Conservation (phyloP, 2,329 filamentous ascomycete genomes). For the Pyricularia pennisetigena region DNA sequence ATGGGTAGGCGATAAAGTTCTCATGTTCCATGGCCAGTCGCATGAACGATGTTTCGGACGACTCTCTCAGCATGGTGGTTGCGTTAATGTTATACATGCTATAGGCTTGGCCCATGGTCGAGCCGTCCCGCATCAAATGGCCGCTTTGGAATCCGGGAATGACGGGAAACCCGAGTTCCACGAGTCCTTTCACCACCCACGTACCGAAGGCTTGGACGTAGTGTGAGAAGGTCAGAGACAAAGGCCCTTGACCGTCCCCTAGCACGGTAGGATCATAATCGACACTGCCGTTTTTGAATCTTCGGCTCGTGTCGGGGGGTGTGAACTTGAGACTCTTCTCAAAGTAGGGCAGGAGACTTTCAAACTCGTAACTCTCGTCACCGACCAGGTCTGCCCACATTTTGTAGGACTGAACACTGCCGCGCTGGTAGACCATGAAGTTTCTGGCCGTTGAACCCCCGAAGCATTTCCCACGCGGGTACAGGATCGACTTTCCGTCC, state of each 20-base stretch:
- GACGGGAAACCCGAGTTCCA: constrained; percentile 26
- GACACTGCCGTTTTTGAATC: constrained; percentile 13
- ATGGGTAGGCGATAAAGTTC: constrained; percentile 26
- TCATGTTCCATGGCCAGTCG: constrained; percentile 14
- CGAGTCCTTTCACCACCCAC: constrained; percentile 20
- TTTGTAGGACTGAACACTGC: constrained; percentile 14
- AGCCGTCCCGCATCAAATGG: constrained; percentile 15
- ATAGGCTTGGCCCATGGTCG: constrained; percentile 23
- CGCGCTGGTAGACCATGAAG: constrained; percentile 18
- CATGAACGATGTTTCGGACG: constrained; percentile 27
- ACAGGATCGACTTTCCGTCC: constrained; percentile 20
- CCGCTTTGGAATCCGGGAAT: constrained; percentile 25
- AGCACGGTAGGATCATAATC: constrained; percentile 18
- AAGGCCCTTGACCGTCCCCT: constrained; percentile 12
- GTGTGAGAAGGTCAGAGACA: constrained; percentile 17
- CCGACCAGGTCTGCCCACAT: constrained; percentile 22
- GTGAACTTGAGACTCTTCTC: constrained; percentile 15
- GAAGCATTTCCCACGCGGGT: constrained; percentile 24
- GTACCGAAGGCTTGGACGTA: constrained; percentile 14
- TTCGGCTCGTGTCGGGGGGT: neutral
- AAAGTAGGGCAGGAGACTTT: constrained; percentile 21
- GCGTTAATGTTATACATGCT: neutral
- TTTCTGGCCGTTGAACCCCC: constrained; percentile 20
- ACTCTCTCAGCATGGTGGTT: constrained; percentile 18
- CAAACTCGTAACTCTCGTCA: constrained; percentile 18